phyloP scores from a whole-genome alignment of 2,329 filamentous ascomycete species.

The Apiospora pterosperma region DNA sequence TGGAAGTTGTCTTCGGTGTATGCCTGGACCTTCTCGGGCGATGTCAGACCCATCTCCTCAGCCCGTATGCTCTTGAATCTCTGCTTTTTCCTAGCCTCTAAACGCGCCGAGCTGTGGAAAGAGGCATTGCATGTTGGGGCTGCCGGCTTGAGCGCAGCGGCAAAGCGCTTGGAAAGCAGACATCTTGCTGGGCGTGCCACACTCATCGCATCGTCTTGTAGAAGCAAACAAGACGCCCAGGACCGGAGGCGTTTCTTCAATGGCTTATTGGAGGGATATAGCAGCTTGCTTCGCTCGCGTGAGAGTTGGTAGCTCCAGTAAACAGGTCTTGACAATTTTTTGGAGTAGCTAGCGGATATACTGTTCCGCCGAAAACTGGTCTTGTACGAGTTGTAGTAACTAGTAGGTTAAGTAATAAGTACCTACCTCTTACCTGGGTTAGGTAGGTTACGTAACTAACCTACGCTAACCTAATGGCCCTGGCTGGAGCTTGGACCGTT shows the following conservation, averaged over 20 bases:
- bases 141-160: conserved; percentile 25
- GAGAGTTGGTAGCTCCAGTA: not conserved
- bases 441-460: too few relatives aligned
- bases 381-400: too few relatives aligned
- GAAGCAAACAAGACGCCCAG: conserved; percentile 7
- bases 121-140: conserved; percentile 29
- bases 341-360: conserved; percentile 6
- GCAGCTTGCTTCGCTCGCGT: conserved; percentile 5
- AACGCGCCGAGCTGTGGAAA: conserved; percentile 50
- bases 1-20: conserved; percentile 50
- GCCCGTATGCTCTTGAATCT: conserved; percentile 53
- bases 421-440: too few relatives aligned
- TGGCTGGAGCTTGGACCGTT: not conserved
- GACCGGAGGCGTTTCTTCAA: conserved; percentile 16
- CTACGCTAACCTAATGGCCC: not conserved
- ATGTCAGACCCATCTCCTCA: conserved; percentile 47
- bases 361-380: not conserved
- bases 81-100: conserved; percentile 41
- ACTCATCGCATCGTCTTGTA: conserved; percentile 44
- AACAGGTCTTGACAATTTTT: conserved; percentile 5
- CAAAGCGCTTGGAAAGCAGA: conserved; percentile 49
- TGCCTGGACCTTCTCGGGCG: conserved; percentile 39
- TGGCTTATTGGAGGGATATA: conserved; percentile 7
- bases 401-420: too few relatives aligned
- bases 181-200: conserved; percentile 51